Evolutionary conservation across 345 rosid species (phyloP), one percentile per base, ranked within the genome.

Genomic region (Bruguiera gymnorhiza): DNA sequence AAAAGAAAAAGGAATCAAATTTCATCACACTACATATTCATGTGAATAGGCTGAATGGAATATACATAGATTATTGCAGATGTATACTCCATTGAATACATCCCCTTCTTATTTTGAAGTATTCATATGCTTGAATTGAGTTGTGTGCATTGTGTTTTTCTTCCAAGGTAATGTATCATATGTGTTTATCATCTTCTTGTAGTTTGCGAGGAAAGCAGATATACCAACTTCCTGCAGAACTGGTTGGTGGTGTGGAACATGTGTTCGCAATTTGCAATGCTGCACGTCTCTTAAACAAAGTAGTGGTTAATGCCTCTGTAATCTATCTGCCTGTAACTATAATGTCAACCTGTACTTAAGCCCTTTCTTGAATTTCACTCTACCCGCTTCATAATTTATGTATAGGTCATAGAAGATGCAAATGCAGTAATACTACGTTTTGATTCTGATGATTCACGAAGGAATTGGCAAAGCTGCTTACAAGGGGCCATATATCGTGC

Each of bases 161-260:
- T 63, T 68, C 29, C 62, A 48, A 51, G 67, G 53, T 75, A 68
- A 53, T 57, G 53, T 39, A 65, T 70, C 37, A 3, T 19, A 43
- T 73, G 23, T 67, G 43, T 59, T 70, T 8, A 23, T 80, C 48
- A 71, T 52, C 55, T 79, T 75, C 21, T 39, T 78, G 32, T 75
- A 95, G 99, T 73, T 80, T 95, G 75, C 89, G 92, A 19, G 96
- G 97, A 72, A 95, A 95, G 78, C 98, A 95, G 61, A 72, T 82
- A 55, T 80, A 76, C 82, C 90, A 77, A 71, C 83, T 95, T 78
- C 89, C 97, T 50, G 78, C 77, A 13, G 91, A 85, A 73, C 81
- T 83, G 67, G 84, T 90, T 46, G 96, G 96, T 65, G 89, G 83
- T 58, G 84, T 82, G 72, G 89, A 87, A 60, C 78, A 84, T 83